Percentiles rank a stretch among this genome's conserved stretches.
Evolutionary conservation across 2,329 filamentous ascomycete species (phyloP).

Genomic region (Arthrobotrys conoides): DNA sequence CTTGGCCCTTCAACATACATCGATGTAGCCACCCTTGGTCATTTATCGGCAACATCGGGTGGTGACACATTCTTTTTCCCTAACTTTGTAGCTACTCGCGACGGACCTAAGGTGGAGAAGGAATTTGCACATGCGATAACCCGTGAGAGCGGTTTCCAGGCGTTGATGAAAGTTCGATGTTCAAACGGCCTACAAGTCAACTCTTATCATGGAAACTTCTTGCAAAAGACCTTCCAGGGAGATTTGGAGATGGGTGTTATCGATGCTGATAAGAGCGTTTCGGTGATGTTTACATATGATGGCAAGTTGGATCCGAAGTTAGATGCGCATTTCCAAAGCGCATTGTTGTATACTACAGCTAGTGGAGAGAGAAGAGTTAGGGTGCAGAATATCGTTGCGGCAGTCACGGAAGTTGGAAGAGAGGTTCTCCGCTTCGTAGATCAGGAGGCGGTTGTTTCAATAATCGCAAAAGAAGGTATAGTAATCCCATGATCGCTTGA

Average conservation of each 20-base stretch:
- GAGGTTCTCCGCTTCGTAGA: conserved; percentile 93
- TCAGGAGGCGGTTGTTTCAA: conserved; percentile 89
- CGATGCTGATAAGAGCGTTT: conserved; percentile 93
- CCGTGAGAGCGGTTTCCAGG: conserved; percentile 93
- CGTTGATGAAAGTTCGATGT: conserved; percentile 97
- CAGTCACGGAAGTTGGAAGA: conserved; percentile 85
- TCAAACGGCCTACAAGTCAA: conserved; percentile 95
- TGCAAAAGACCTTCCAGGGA: conserved; percentile 87
- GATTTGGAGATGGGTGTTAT: conserved; percentile 94
- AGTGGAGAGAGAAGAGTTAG: conserved; percentile 89
- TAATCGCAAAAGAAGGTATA: conserved; percentile 86
- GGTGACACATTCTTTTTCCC: conserved; percentile 97
- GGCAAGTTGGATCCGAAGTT: conserved; percentile 97
- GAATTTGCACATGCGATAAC: conserved; percentile 90
- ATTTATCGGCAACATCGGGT: conserved; percentile 88
- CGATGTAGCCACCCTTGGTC: conserved; percentile 71
- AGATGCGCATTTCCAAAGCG: conserved; percentile 97
- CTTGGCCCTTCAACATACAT: conserved; percentile 81
- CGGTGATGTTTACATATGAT: conserved; percentile 92
- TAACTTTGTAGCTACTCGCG: conserved; percentile 90
- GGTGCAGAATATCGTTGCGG: conserved; percentile 93
- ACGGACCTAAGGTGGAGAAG: conserved; percentile 83
- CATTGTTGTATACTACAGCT: conserved; percentile 92
- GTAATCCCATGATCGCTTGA: conserved; percentile 30
- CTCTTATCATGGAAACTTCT: conserved; percentile 95